Evolutionary conservation across 2,329 filamentous ascomycete species (phyloP).

Genomic region (Xylaria sp.): DNA sequence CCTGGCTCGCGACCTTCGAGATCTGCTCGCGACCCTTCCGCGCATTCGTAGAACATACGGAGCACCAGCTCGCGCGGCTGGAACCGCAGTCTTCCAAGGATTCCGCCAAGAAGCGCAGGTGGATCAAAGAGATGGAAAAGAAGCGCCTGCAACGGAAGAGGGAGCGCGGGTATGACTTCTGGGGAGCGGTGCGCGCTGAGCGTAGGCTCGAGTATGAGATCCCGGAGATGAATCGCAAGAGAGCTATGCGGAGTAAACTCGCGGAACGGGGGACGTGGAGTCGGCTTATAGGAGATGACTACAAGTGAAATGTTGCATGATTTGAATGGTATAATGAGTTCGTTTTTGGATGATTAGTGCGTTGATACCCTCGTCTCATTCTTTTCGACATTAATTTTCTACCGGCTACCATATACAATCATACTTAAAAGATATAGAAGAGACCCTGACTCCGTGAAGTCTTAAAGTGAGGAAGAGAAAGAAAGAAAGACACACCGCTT

Average conservation of each 20-base stretch:
- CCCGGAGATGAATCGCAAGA: conserved; percentile 50
- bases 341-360: not conserved
- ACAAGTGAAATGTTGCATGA: not conserved
- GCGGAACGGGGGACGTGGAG: conserved; percentile 38
- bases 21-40: conserved; percentile 36
- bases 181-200: conserved; percentile 51
- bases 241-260: conserved; percentile 30
- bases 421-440: not conserved
- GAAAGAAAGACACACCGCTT: not conserved
- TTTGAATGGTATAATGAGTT: not conserved
- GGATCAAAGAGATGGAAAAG: conserved; percentile 39
- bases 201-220: conserved; percentile 50
- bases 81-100: conserved; percentile 44
- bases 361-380: conserved; percentile 13
- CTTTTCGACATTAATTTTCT: not conserved
- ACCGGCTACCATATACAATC: not conserved
- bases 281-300: conserved; percentile 24
- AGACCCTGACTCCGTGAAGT: not conserved
- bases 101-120: conserved; percentile 39
- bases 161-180: conserved; percentile 54
- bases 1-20: conserved; percentile 30
- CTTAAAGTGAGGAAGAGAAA: not conserved
- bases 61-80: conserved; percentile 39
- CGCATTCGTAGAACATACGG: conserved; percentile 20
- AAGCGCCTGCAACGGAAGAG: conserved; percentile 38